These are phyloP conservation scores for Stagonosporopsis rhizophila DNA, from an alignment of 2,329 filamentous ascomycete species.

Conservation along the genomic window DNA sequence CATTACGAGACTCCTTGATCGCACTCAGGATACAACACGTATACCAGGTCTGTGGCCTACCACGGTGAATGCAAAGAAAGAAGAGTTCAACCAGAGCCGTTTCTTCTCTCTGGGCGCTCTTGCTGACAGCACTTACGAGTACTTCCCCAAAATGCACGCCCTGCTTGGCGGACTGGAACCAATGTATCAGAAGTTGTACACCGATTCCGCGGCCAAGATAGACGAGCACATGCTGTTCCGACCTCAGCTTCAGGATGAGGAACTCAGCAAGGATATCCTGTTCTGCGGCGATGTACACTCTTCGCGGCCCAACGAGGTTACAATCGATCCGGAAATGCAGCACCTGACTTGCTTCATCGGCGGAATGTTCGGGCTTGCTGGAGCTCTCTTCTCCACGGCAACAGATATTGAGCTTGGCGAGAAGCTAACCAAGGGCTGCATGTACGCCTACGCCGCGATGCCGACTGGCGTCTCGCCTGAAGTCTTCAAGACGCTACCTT, in stretches of 20 bases:
- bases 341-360: conserved; percentile 68
- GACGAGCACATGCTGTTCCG: conserved; percentile 59
- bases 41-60: conserved; percentile 50
- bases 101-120: conserved; percentile 48
- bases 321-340: conserved; percentile 58
- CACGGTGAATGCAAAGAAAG: conserved; percentile 46
- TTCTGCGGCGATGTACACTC: conserved; percentile 47
- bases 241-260: conserved; percentile 47
- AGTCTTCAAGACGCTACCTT: conserved; percentile 60
- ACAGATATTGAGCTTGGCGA: conserved; percentile 62
- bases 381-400: conserved; percentile 61
- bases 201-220: conserved; percentile 54
- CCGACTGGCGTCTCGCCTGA: conserved; percentile 68
- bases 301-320: conserved; percentile 21
- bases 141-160: conserved; percentile 48
- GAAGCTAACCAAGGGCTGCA: conserved; percentile 67
- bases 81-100: conserved; percentile 36
- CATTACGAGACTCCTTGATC: conserved; percentile 42
- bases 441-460: conserved; percentile 65
- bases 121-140: conserved; percentile 50
- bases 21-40: conserved; percentile 38
- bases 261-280: conserved; percentile 36
- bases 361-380: conserved; percentile 67
- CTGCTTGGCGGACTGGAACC: conserved; percentile 54
- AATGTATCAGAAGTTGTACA: conserved; percentile 63